Conservation (phyloP, 2,329 filamentous ascomycete species). For the Hypoxylon sp. region DNA sequence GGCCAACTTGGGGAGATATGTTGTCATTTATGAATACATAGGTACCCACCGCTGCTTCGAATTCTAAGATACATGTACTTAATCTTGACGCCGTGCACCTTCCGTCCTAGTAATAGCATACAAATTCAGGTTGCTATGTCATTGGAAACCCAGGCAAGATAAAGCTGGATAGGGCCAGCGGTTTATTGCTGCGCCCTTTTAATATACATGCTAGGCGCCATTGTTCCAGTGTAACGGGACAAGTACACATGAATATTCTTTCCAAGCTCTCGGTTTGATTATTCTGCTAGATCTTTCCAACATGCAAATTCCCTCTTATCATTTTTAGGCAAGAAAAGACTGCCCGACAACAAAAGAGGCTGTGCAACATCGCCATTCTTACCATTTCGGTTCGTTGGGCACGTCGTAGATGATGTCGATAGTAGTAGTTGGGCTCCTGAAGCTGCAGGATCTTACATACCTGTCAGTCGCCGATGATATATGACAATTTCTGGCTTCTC, state of each 20-base stretch:
- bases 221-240: conserved; percentile 35
- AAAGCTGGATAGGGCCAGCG: background rate
- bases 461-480: conserved; percentile 37
- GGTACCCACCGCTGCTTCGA: conserved; percentile 43
- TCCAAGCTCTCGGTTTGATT: conserved; percentile 12
- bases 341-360: background rate
- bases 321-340: conserved; percentile 20
- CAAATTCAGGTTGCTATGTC: conserved; percentile 10
- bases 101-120: conserved; percentile 18
- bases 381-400: conserved; percentile 7
- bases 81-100: conserved; percentile 21
- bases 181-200: conserved; percentile 22
- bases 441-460: conserved; percentile 18
- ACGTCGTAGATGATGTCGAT: background rate
- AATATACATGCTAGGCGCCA: conserved; percentile 17
- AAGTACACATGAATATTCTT: conserved; percentile 26
- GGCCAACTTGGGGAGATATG: conserved; percentile 7
- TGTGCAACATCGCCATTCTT: background rate
- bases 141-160: too few species aligned
- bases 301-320: conserved; percentile 11
- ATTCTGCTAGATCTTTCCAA: conserved; percentile 12
- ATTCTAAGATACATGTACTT: conserved; percentile 24
- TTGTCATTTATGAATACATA: conserved; percentile 22
- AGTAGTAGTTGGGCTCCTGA: conserved; percentile 15
- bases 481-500: conserved; percentile 24